Percentiles rank a stretch among this genome's conserved stretches.
phyloP scores from a whole-genome alignment of 2,329 filamentous ascomycete genomes.

The Cryphonectria parasitica region DNA sequence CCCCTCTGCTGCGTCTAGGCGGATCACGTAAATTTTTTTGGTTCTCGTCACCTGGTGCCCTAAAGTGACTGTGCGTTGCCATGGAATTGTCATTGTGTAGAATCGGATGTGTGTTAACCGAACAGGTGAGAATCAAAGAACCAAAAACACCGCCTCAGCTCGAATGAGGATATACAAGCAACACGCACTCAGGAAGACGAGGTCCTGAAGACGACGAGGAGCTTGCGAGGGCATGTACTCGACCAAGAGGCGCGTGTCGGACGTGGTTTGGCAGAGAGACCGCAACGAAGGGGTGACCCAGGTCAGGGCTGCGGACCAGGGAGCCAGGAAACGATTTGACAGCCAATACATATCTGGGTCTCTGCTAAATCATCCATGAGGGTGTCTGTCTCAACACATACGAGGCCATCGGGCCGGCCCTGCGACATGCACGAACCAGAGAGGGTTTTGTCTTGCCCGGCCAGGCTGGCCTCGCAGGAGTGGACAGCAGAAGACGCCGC shows the following conservation, averaged over 20 bases:
- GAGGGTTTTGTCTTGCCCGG: background rate
- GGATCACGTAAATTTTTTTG: too few relatives aligned
- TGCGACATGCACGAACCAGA: conserved; percentile 7
- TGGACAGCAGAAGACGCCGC: background rate
- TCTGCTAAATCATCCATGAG: background rate
- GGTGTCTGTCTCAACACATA: background rate
- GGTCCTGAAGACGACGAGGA: background rate
- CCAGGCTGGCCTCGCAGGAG: background rate
- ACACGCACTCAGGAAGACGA: background rate
- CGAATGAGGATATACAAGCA: background rate
- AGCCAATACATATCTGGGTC: background rate
- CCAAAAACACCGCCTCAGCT: background rate
- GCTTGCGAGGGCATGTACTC: background rate
- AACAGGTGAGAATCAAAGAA: background rate
- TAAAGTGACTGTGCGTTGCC: background rate
- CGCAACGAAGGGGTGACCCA: background rate
- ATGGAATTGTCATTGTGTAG: background rate
- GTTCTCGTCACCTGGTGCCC: background rate
- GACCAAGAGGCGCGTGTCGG: background rate
- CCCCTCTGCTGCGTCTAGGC: background rate
- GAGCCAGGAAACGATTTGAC: background rate
- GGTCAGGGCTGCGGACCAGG: background rate
- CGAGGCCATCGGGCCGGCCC: background rate
- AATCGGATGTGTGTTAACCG: background rate
- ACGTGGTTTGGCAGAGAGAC: background rate